Base-by-base conservation (phyloP, 495 filamentous ascomycete species). In the Lophium mytilinum region DNA sequence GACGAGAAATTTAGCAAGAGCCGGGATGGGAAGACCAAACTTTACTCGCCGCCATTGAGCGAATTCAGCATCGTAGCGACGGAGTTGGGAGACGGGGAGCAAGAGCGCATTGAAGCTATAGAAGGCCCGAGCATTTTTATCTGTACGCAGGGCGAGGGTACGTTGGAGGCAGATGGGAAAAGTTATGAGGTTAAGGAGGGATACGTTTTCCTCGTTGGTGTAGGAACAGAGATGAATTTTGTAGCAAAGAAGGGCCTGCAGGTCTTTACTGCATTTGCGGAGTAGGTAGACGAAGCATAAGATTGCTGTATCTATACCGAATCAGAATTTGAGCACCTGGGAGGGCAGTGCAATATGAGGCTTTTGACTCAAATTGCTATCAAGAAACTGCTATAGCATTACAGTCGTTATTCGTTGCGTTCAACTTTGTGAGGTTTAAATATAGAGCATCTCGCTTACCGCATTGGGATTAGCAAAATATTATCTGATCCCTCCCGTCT, bases 181-280 rank as follows among this genome's bases (percentile, higher is more conserved):
- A 68, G 68, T 15, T 66, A 81, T 41, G 72, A 82, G 30, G 55
- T 88, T 34, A 76, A 75, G 11, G 80, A 85, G 68, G 88, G 88
- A 0, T 79, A 69, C 60, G 80, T 89, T 9, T 90, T 75, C 60
- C 90, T 87, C 68, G 73, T 89, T 6, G 86, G 83, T 9, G 77
- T 79, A 17, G 83, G 81, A 1, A 71, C 80, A 50, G 69, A 75
- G 56, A 50, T 83, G 37, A 69, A 75, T 35, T 78, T 79, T 56
- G 65, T 68, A 45, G 75, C 77, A 3, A 66, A 75, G 30, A 65
- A 69, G 40, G 81, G 74, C 0, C 57, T 87, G 72, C 74, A 81
- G 50, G 66, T 81, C 18, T 64, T 53, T 41, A 57, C 51, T n/a
- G 53, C 53, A 1, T 57, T 57, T 61, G 62, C 55, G 18, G 62